Conservation (phyloP, 257 asterid genomes). For the Dorcoceras hygrometricum region DNA sequence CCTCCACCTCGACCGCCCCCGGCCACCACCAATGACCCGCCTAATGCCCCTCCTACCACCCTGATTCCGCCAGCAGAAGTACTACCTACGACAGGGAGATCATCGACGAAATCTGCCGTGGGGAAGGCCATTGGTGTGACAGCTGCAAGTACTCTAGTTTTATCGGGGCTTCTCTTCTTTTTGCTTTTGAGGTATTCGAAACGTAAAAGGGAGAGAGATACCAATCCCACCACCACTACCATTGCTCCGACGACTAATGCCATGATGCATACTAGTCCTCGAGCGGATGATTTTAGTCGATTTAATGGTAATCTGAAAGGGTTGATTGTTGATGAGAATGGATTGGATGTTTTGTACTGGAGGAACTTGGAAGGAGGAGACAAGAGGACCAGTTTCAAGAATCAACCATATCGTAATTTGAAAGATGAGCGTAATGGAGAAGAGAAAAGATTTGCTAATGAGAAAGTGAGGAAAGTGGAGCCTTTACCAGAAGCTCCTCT, state of each 20-base stretch:
- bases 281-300: slow-evolving; percentile 34
- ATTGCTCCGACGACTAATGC: neutral
- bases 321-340: slow-evolving; percentile 82
- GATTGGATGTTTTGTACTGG: slow-evolving; percentile 93
- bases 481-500: slow-evolving; percentile 55
- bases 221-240: slow-evolving; percentile 10
- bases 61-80: neutral
- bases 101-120: slow-evolving; percentile 32
- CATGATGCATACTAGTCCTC: slow-evolving; percentile 11
- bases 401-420: slow-evolving; percentile 37
- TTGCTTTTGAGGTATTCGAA: slow-evolving; percentile 21
- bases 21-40: neutral
- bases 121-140: slow-evolving; percentile 41
- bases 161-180: slow-evolving; percentile 32
- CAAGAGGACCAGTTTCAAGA: slow-evolving; percentile 40
- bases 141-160: slow-evolving; percentile 31
- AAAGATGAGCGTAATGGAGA: slow-evolving; percentile 44
- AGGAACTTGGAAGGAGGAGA: slow-evolving; percentile 52
- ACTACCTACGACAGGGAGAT: neutral
- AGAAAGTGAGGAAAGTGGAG: slow-evolving; percentile 27
- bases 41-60: neutral
- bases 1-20: neutral
- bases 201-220: slow-evolving; percentile 15
- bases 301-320: slow-evolving; percentile 71
- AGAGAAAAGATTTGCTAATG: slow-evolving; percentile 41